Conservation (phyloP, 2,329 filamentous ascomycete species). For the Mariannaea sp. region DNA sequence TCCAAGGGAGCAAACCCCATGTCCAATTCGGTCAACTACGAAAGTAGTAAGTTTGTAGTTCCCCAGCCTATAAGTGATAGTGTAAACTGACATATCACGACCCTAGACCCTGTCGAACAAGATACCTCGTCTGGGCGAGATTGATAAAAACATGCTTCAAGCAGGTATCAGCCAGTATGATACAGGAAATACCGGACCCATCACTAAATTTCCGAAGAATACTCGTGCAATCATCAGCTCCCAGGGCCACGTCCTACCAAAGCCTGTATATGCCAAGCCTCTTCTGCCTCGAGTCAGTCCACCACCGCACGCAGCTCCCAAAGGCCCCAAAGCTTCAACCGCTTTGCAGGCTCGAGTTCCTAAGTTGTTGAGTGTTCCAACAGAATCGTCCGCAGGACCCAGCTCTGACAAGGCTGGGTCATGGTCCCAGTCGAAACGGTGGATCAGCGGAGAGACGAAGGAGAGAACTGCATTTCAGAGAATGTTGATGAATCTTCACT, state of each 20-base stretch:
- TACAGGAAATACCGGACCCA: neutral
- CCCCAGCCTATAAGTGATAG: neutral
- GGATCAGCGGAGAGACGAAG: slow-evolving; percentile 44
- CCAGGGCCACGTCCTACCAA: neutral
- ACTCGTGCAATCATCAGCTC: neutral
- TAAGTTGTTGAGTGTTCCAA: neutral
- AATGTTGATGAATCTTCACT: slow-evolving; percentile 43
- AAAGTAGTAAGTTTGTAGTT: neutral
- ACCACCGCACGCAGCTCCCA: neutral
- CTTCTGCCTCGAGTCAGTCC: neutral
- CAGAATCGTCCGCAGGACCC: neutral
- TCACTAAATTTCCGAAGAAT: neutral
- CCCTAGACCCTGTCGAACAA: neutral
- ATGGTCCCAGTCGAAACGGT: slow-evolving; percentile 48
- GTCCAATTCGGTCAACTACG: too few species aligned
- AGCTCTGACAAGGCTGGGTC: slow-evolving; percentile 31
- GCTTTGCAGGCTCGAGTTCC: slow-evolving; percentile 1
- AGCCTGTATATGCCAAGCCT: too few species aligned
- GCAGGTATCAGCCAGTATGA: neutral
- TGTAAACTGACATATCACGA: neutral
- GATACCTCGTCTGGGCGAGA: neutral
- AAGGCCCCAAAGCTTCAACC: slow-evolving; percentile 26
- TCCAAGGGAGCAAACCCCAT: neutral
- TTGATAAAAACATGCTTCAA: neutral
- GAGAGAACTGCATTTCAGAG: slow-evolving; percentile 44